These are phyloP conservation scores for Tulasnella sp. DNA, from an alignment of 768 basidiomycete genomes.

Conservation along the genomic window DNA sequence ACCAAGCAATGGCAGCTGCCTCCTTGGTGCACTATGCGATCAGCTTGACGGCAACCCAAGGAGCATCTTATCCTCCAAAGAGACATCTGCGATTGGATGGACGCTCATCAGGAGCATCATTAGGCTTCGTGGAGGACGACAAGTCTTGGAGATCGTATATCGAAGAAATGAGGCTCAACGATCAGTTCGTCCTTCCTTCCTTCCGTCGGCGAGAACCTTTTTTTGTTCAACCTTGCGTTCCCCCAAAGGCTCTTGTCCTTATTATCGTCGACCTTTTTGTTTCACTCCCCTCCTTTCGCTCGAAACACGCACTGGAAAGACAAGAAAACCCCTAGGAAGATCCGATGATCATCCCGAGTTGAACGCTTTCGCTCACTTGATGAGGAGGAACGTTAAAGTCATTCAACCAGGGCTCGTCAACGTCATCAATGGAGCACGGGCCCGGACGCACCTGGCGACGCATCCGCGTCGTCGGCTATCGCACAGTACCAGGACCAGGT, in stretches of 20 bases:
- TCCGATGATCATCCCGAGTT: slow-evolving; percentile 92
- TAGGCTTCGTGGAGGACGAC: slow-evolving; percentile 81
- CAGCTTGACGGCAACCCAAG: slow-evolving; percentile 73
- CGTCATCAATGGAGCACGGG: slow-evolving; percentile 72
- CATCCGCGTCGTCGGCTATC: background rate
- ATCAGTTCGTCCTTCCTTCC: slow-evolving; percentile 34
- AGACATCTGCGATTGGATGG: slow-evolving; percentile 79
- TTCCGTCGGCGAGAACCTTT: background rate
- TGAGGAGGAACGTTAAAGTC: slow-evolving; percentile 73
- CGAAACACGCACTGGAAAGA: background rate
- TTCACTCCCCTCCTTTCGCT: no score
- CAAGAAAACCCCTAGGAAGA: slow-evolving; percentile 46
- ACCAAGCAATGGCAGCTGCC: slow-evolving; percentile 72
- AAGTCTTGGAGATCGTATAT: slow-evolving; percentile 67
- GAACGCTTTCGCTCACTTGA: slow-evolving; percentile 83
- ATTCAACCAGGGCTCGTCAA: slow-evolving; percentile 88
- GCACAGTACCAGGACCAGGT: background rate
- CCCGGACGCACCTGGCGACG: no score
- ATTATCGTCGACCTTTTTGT: background rate
- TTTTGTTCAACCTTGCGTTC: background rate
- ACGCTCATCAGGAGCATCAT: slow-evolving; percentile 58
- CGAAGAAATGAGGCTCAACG: slow-evolving; percentile 68
- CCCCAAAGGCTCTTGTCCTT: background rate
- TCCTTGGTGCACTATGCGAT: slow-evolving; percentile 85
- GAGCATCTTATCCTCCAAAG: slow-evolving; percentile 59